Conservation (phyloP, 495 filamentous ascomycete species). For the Annulohypoxylon moriforme region DNA sequence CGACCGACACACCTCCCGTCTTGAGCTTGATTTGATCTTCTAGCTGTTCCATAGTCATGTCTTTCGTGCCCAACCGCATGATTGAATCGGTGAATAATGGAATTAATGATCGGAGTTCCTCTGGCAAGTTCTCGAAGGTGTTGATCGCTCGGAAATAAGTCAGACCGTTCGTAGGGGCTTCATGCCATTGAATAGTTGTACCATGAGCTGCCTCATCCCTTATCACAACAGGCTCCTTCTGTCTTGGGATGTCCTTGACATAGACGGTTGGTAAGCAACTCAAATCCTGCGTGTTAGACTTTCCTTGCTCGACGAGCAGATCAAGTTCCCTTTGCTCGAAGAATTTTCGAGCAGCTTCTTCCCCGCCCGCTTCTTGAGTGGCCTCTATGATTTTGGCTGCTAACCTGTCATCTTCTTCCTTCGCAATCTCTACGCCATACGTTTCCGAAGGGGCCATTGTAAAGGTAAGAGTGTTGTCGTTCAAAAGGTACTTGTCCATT, state of each 20-base stretch:
- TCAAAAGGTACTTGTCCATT: conserved; percentile 89
- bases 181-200: conserved; percentile 85
- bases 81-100: conserved; percentile 93
- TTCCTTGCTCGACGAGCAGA: conserved; percentile 82
- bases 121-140: conserved; percentile 79
- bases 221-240: conserved; percentile 75
- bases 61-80: conserved; percentile 89
- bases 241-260: conserved; percentile 85
- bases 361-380: conserved; percentile 73
- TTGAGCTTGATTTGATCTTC: conserved; percentile 96
- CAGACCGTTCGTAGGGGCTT: conserved; percentile 91
- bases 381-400: conserved; percentile 75
- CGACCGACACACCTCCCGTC: conserved; percentile 88
- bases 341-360: conserved; percentile 73
- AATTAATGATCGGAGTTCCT: conserved; percentile 84
- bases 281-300: conserved; percentile 82
- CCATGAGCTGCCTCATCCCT: conserved; percentile 73
- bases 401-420: conserved; percentile 80
- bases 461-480: conserved; percentile 87
- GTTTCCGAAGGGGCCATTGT: conserved; percentile 88
- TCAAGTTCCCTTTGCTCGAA: conserved; percentile 82
- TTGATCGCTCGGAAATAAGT: conserved; percentile 96
- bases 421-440: conserved; percentile 76
- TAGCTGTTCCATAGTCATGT: conserved; percentile 90
- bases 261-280: conserved; percentile 88